These are phyloP conservation scores for Teunomyces panamensis DNA, from an alignment of 805 yeast genomes.

Conservation along the genomic window DNA sequence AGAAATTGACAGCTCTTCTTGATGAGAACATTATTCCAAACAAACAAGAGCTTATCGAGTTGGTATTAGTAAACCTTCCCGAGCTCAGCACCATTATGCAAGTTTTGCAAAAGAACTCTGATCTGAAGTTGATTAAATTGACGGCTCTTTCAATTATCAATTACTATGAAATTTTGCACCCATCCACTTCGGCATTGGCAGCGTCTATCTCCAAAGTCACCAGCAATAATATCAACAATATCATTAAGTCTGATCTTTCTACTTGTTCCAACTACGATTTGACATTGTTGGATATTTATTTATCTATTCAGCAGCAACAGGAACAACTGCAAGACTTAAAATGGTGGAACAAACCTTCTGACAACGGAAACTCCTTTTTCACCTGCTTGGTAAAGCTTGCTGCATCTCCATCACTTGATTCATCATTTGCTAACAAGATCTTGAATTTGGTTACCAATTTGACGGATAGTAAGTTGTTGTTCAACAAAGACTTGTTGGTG, in stretches of 20 bases:
- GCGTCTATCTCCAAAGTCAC: conserved; percentile 16
- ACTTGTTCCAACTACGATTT: conserved; percentile 49
- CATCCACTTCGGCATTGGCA: conserved; percentile 20
- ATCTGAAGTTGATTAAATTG: conserved; percentile 43
- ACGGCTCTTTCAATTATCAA: conserved; percentile 46
- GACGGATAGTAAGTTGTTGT: conserved; percentile 50
- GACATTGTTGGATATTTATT: conserved; percentile 53
- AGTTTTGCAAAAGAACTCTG: conserved; percentile 33
- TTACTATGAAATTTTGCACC: conserved; percentile 36
- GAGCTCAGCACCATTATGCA: conserved; percentile 45
- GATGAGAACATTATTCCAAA: conserved; percentile 12
- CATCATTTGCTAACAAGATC: conserved; percentile 39
- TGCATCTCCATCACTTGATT: conserved; percentile 9
- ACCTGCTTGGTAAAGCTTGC: conserved; percentile 57
- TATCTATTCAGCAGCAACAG: conserved; percentile 55
- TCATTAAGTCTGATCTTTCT: conserved; percentile 11
- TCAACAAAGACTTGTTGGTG: conserved; percentile 46
- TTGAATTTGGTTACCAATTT: conserved; percentile 48
- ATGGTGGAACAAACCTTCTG: conserved; percentile 70
- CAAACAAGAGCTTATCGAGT: conserved; percentile 25
- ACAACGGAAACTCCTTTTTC: conserved; percentile 54
- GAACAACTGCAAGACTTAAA: conserved; percentile 44
- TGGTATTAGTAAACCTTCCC: conserved; percentile 42
- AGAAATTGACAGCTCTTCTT: conserved; percentile 48
- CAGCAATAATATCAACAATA: conserved; percentile 15